These are phyloP conservation scores for Fusarium caatingaense DNA, from an alignment of 2,329 filamentous ascomycete genomes.

Conservation along the genomic window DNA sequence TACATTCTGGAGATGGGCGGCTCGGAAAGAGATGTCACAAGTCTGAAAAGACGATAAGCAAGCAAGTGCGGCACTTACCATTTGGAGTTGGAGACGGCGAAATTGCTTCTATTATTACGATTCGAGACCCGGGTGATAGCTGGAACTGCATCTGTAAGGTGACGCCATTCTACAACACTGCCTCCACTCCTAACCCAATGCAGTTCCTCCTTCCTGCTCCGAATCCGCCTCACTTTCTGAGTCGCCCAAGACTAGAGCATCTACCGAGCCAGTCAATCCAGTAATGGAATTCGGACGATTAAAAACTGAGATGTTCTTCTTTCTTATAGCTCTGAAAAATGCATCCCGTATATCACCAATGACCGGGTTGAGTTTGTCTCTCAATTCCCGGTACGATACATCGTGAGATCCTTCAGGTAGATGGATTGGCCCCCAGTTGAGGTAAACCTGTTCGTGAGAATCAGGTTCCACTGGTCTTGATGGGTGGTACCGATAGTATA, in stretches of 20 bases:
- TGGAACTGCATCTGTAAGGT: too few relatives aligned
- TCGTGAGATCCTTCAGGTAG: background rate
- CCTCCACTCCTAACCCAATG: background rate
- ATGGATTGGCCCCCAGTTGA: background rate
- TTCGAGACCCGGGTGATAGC: too few relatives aligned
- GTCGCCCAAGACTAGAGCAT: background rate
- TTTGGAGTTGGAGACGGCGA: too few relatives aligned
- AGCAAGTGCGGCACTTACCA: too few relatives aligned
- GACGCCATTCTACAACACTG: background rate
- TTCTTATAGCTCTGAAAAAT: background rate
- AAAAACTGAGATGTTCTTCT: background rate
- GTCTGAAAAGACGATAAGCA: too few relatives aligned
- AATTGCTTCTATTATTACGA: too few relatives aligned
- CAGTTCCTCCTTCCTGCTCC: background rate
- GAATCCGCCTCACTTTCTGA: constrained; percentile 1
- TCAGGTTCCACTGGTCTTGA: background rate
- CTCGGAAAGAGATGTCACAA: background rate
- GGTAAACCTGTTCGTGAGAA: background rate
- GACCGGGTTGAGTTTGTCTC: background rate
- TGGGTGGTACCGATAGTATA: background rate
- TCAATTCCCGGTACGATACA: background rate
- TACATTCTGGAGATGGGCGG: background rate
- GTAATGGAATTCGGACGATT: background rate
- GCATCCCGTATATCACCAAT: background rate
- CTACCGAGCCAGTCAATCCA: background rate